Evolutionary conservation across 2,329 filamentous ascomycete species (phyloP).

Genomic region (Calonectria pteridis): DNA sequence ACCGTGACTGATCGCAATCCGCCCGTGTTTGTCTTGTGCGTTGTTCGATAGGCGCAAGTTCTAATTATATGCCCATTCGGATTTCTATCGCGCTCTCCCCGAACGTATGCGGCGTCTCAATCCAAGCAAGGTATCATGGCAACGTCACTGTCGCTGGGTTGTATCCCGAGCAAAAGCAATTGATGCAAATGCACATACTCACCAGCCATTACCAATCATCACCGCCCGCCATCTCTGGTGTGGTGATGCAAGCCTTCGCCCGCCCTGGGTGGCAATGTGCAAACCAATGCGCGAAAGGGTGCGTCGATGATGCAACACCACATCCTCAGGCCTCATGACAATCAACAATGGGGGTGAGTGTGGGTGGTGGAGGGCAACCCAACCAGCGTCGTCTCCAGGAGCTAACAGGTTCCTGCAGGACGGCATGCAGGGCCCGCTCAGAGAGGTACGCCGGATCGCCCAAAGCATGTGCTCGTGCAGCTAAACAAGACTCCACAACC

Average conservation of each 20-base stretch:
- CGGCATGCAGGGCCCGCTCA: conserved; percentile 7
- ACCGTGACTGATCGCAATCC: conserved; percentile 4
- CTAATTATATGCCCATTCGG: conserved; percentile 21
- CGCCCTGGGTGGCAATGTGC: neutral
- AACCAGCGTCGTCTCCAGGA: neutral
- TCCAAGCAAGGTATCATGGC: neutral
- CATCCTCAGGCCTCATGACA: neutral
- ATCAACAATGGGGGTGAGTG: neutral
- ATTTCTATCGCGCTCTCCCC: conserved; percentile 3
- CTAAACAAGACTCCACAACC: conserved; percentile 1
- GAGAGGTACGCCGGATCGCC: neutral
- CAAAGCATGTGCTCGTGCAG: conserved; percentile 1
- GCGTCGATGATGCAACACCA: conserved; percentile 6
- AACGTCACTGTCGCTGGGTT: conserved; percentile 14
- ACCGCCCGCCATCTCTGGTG: neutral
- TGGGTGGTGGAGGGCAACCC: neutral
- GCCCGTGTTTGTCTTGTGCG: neutral
- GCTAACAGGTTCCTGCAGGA: conserved; percentile 14
- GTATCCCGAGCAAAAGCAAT: conserved; percentile 2
- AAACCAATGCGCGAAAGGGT: neutral
- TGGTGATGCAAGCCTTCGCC: conserved; percentile 2
- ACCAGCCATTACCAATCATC: neutral
- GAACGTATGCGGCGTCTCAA: conserved; percentile 2
- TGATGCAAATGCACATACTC: neutral
- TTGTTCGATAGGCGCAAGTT: conserved; percentile 14